Evolutionary conservation across 805 yeast genomes (phyloP).

Genomic region (Kurtzmaniella cleridarum): DNA sequence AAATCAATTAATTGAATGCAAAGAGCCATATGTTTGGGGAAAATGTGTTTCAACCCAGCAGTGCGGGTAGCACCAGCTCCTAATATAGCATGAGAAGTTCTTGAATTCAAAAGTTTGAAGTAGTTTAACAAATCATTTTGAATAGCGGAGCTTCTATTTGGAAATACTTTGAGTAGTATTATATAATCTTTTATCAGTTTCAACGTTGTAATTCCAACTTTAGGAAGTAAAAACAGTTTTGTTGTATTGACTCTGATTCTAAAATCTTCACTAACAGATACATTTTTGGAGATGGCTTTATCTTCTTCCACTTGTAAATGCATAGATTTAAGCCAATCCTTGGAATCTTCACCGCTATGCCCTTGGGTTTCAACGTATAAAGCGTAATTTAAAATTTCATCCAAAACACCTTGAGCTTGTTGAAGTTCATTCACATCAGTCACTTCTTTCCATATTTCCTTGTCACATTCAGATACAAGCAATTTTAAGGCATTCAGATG

Average conservation of each 20-base stretch:
- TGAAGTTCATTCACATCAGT: slow-evolving; percentile 40
- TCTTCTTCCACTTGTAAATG: slow-evolving; percentile 14
- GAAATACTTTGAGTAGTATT: slow-evolving; percentile 52
- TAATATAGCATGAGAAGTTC: slow-evolving; percentile 54
- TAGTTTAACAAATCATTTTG: slow-evolving; percentile 41
- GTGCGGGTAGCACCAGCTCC: slow-evolving; percentile 74
- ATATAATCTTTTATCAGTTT: slow-evolving; percentile 45
- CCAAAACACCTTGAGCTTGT: slow-evolving; percentile 17
- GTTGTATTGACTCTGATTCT: background rate
- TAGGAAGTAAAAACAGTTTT: slow-evolving; percentile 27
- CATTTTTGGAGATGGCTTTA: background rate
- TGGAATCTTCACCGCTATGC: slow-evolving; percentile 18
- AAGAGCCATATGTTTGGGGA: slow-evolving; percentile 65
- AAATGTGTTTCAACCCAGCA: slow-evolving; percentile 68
- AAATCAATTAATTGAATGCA: slow-evolving; percentile 60
- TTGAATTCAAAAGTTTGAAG: slow-evolving; percentile 44
- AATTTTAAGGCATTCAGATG: slow-evolving; percentile 47
- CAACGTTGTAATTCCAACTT: slow-evolving; percentile 16
- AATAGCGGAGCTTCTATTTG: slow-evolving; percentile 33
- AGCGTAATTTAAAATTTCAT: slow-evolving; percentile 21
- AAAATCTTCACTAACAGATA: background rate
- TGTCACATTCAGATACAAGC: slow-evolving; percentile 48
- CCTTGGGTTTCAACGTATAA: slow-evolving; percentile 17
- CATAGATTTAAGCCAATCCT: slow-evolving; percentile 21
- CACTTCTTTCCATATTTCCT: slow-evolving; percentile 77